Percentiles rank a stretch among this genome's conserved stretches.
Evolutionary conservation across 2,329 filamentous ascomycete genomes (phyloP).

Genomic region (Fusarium buharicum): DNA sequence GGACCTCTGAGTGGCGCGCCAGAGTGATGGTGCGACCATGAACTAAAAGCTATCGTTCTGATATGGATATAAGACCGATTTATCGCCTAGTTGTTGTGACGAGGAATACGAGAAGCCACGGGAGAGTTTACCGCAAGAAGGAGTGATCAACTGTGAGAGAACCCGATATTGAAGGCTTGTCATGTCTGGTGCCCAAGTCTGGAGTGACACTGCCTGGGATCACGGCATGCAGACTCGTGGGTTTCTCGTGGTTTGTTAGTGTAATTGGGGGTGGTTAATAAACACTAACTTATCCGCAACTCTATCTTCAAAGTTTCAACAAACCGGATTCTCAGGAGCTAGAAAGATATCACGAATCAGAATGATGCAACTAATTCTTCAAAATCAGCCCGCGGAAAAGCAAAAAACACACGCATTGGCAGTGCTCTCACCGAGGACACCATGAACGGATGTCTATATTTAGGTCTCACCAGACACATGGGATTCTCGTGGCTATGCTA

Average conservation of each 20-base stretch:
- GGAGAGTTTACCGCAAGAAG: not conserved
- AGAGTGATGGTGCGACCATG: constrained; percentile 7
- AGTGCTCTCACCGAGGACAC: no score
- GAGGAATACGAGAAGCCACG: not conserved
- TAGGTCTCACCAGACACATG: constrained; percentile 12
- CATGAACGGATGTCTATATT: not conserved
- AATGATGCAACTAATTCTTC: not conserved
- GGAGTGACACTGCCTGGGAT: not conserved
- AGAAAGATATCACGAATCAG: not conserved
- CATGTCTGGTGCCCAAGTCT: not conserved
- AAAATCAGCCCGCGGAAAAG: not conserved
- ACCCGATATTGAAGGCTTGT: not conserved
- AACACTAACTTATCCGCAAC: not conserved
- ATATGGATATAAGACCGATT: not conserved
- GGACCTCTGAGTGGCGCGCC: not conserved
- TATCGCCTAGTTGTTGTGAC: not conserved
- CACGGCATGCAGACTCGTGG: constrained; percentile 14
- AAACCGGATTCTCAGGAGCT: not conserved
- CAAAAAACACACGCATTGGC: not conserved
- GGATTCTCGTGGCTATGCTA: constrained; percentile 5
- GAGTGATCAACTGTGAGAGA: not conserved
- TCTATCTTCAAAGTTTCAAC: not conserved
- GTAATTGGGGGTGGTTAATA: not conserved
- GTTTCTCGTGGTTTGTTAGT: constrained; percentile 6
- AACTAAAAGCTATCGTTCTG: not conserved